A percentile compares a stretch with the other conserved stretches of the same genome.
Conservation (phyloP, 2,329 filamentous ascomycete genomes). For the Colletotrichum liriopes region DNA sequence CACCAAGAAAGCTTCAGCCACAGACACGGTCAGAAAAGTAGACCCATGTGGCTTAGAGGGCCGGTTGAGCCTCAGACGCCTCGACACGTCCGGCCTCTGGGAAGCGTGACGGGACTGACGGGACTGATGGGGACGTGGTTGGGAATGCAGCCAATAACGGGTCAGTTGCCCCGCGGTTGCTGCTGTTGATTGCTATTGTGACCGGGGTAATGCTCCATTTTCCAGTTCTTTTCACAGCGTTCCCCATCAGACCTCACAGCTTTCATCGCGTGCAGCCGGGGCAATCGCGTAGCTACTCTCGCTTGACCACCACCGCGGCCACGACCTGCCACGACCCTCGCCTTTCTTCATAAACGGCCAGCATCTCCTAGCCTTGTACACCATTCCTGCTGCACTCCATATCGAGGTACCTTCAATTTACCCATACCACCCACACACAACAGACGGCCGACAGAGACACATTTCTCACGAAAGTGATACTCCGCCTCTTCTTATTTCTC, state of each 20-base stretch:
- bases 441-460: conserved; percentile 1
- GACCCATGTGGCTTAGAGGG: not conserved
- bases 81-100: conserved; percentile 21
- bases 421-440: not conserved
- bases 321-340: conserved; percentile 10
- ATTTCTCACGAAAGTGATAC: not conserved
- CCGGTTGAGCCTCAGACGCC: conserved; percentile 19
- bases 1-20: conserved; percentile 18
- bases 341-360: conserved; percentile 29
- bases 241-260: conserved; percentile 8
- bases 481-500: not conserved
- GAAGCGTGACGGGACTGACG: conserved; percentile 25
- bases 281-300: conserved; percentile 41
- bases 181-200: conserved; percentile 61
- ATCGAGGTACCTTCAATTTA: conserved; percentile 2
- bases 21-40: not conserved
- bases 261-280: conserved; percentile 37
- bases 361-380: conserved; percentile 18
- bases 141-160: conserved; percentile 58
- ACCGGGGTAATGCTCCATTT: conserved; percentile 26
- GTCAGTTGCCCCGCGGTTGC: conserved; percentile 71
- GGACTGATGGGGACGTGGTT: conserved; percentile 9
- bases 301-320: conserved; percentile 10
- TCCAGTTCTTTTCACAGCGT: conserved; percentile 27
- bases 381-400: not conserved